phyloP scores from a whole-genome alignment of 768 basidiomycete species.

The Xerocomellus dryophilus region DNA sequence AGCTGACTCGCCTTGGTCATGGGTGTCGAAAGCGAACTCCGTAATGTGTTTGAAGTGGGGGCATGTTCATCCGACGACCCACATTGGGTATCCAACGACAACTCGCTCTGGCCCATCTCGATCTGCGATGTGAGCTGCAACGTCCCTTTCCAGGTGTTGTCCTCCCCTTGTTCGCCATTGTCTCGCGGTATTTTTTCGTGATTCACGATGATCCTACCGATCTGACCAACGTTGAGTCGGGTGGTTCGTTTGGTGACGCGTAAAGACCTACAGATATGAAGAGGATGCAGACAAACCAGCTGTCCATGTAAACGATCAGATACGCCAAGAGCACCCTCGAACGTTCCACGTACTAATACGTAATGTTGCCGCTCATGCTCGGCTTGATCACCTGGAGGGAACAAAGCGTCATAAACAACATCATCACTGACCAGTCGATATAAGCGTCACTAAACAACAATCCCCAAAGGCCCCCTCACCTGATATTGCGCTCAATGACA shows the following conservation, averaged over 20 bases:
- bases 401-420: constrained; percentile 21
- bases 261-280: constrained; percentile 18
- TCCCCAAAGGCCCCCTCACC: constrained; percentile 5
- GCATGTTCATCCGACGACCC: neutral
- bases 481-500: constrained; percentile 7
- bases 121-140: constrained; percentile 19
- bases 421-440: constrained; percentile 3
- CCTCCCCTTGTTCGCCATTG: neutral
- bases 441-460: neutral
- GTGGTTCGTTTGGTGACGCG: neutral
- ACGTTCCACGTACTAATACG: constrained; percentile 16
- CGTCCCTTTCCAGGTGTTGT: constrained; percentile 4
- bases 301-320: neutral
- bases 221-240: constrained; percentile 2
- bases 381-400: constrained; percentile 8
- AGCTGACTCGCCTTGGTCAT: neutral
- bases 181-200: constrained; percentile 6
- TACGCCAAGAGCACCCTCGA: neutral
- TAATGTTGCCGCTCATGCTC: constrained; percentile 18
- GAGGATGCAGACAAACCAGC: constrained; percentile 19
- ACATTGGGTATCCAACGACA: neutral
- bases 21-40: neutral
- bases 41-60: neutral
- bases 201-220: constrained; percentile 17
- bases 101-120: constrained; percentile 8